Evolutionary conservation across 768 basidiomycete genomes (phyloP).

Genomic region (Lactarius sanguifluus): DNA sequence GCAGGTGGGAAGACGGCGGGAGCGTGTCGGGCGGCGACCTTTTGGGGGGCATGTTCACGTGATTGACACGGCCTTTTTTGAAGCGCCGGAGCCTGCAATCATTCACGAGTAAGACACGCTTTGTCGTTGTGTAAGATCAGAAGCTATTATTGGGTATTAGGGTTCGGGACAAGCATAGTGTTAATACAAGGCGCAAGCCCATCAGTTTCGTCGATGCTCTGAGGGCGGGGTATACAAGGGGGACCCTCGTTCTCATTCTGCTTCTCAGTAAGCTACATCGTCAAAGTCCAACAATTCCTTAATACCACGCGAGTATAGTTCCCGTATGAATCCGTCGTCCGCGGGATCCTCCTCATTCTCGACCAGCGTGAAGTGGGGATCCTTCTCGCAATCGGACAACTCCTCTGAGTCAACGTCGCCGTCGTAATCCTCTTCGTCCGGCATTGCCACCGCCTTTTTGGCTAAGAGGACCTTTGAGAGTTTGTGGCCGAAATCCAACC

Average conservation of each 20-base stretch:
- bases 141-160: neutral
- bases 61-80: neutral
- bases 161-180: neutral
- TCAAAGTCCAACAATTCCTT: neutral
- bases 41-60: constrained; percentile 22
- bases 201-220: neutral
- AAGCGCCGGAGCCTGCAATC: neutral
- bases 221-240: neutral
- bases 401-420: neutral
- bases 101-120: neutral
- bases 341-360: neutral
- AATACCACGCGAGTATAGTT: neutral
- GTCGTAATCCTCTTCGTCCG: neutral
- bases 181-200: neutral
- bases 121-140: neutral
- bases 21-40: constrained; percentile 22
- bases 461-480: neutral
- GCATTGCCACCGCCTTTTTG: neutral
- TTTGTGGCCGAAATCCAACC: neutral
- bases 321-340: neutral
- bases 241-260: neutral
- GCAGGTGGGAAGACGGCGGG: constrained; percentile 23
- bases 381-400: neutral
- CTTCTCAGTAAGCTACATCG: neutral
- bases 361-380: neutral